Conservation (phyloP, 2,329 filamentous ascomycete genomes). For the Bipolaris sorokiniana region DNA sequence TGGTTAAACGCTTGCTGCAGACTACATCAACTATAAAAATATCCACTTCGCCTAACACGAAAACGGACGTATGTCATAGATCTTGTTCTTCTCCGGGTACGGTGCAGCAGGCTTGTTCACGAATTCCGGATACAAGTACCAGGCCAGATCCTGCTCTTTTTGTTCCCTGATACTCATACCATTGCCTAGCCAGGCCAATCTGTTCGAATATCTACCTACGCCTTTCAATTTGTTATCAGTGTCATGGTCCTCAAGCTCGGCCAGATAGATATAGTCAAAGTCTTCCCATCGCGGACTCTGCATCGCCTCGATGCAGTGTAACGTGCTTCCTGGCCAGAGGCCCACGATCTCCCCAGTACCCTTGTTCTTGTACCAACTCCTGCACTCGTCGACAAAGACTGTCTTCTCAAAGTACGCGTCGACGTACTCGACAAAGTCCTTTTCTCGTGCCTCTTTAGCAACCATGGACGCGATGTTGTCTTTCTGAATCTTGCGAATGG, state of each 20-base stretch:
- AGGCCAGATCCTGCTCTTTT: slow-evolving; percentile 49
- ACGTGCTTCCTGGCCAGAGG: slow-evolving; percentile 43
- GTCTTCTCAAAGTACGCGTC: slow-evolving; percentile 45
- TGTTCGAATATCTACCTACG: slow-evolving; percentile 31
- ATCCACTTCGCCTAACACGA: slow-evolving; percentile 33
- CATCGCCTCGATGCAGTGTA: slow-evolving; percentile 44
- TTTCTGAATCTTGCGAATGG: slow-evolving; percentile 52
- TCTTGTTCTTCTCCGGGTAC: slow-evolving; percentile 50
- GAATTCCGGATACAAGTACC: slow-evolving; percentile 52
- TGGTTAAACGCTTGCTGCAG: not conserved
- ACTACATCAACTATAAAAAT: not conserved
- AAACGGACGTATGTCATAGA: slow-evolving; percentile 45
- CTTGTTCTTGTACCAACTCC: slow-evolving; percentile 46
- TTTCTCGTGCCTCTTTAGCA: slow-evolving; percentile 32
- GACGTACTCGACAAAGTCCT: slow-evolving; percentile 40
- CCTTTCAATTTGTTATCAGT: slow-evolving; percentile 11
- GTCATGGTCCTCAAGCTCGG: slow-evolving; percentile 21
- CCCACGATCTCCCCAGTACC: slow-evolving; percentile 37
- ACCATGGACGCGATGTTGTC: slow-evolving; percentile 51
- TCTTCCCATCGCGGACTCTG: slow-evolving; percentile 46
- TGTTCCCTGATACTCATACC: slow-evolving; percentile 36
- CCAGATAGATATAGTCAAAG: slow-evolving; percentile 39
- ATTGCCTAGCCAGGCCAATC: slow-evolving; percentile 44
- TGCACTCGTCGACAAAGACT: slow-evolving; percentile 43
- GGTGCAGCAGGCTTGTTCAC: slow-evolving; percentile 43